These are phyloP conservation scores for Suillus bovinus DNA, from an alignment of 768 basidiomycete genomes.

Conservation along the genomic window DNA sequence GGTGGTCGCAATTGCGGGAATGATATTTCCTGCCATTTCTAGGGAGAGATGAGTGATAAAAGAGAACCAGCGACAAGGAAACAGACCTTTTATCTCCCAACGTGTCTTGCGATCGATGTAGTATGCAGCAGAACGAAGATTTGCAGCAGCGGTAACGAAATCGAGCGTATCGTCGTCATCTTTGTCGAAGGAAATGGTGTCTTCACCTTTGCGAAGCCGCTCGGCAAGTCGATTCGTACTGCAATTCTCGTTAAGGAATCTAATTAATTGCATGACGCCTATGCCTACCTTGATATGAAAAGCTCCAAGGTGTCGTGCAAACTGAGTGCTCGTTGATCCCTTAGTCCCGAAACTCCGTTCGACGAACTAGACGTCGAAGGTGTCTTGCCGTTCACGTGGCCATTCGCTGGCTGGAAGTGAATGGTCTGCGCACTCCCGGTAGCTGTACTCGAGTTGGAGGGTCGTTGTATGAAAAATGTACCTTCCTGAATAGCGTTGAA, in stretches of 20 bases:
- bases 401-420: conserved; percentile 24
- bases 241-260: conserved; percentile 12
- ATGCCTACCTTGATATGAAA: conserved; percentile 77
- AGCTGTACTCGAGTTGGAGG: conserved; percentile 18
- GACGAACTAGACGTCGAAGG: conserved; percentile 8
- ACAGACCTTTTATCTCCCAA: conserved; percentile 93
- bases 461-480: conserved; percentile 50
- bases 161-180: conserved; percentile 97
- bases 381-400: conserved; percentile 19
- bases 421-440: conserved; percentile 12
- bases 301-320: conserved; percentile 80
- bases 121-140: conserved; percentile 89
- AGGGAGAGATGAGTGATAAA: background rate
- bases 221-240: conserved; percentile 81
- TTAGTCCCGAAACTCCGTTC: conserved; percentile 44
- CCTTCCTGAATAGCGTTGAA: conserved; percentile 73
- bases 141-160: conserved; percentile 94
- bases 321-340: conserved; percentile 79
- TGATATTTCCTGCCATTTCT: conserved; percentile 99
- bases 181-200: conserved; percentile 89
- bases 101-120: conserved; percentile 86
- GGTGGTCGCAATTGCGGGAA: conserved; percentile 98
- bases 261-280: background rate
- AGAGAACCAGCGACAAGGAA: background rate
- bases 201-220: conserved; percentile 65